Evolutionary conservation across 2,329 filamentous ascomycete genomes (phyloP), one percentile per base, ranked within the genome.

Genomic region (Aureobasidium leucospermi): DNA sequence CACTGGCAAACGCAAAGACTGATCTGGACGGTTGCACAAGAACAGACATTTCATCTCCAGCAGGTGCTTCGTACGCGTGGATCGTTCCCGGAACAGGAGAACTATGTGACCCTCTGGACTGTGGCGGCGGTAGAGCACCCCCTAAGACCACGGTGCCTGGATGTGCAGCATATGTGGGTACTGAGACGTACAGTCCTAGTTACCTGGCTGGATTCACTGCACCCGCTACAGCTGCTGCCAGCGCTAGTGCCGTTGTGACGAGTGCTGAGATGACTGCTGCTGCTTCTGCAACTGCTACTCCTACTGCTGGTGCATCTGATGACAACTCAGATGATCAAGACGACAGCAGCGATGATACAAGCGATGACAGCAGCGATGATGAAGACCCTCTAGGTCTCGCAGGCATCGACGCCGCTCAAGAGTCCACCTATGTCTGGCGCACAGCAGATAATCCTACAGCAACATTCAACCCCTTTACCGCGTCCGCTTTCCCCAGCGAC

Each of bases 41-140:
- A 41, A 70, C 71, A 58, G 68, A 68, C 55, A 64, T 71, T 61
- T 67, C 64, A 58, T 68, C 66, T 28, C 65, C 67, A 48, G 69
- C 72, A 61, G 79, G 78, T 65, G 76, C 76, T 45, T 79, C 76
- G 59, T 62, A 79, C 48, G 71, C 84, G 66, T 87, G 78, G 76
- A 87, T 83, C 70, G 79, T 85, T 57, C 84, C 84, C 1, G 83
- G 73, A 64, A 83, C 80, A 16, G 83, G 84, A 68, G 84, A 87
- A 74, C 75, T 87, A 68, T 88, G 85, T 78, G 75, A 76, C 10
- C 68, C 82, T 62, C 77, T 85, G 65, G 85, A 88, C 78, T 88
- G 85, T 71, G 85, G 85, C 60, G 85, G 85, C 64, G 85, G 85
- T 59, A 78, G 81, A 47, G 85, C 84, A 8, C 49, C 58, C 4